Conservation (phyloP, 2,329 filamentous ascomycete species). For the Venturia aucupariae region DNA sequence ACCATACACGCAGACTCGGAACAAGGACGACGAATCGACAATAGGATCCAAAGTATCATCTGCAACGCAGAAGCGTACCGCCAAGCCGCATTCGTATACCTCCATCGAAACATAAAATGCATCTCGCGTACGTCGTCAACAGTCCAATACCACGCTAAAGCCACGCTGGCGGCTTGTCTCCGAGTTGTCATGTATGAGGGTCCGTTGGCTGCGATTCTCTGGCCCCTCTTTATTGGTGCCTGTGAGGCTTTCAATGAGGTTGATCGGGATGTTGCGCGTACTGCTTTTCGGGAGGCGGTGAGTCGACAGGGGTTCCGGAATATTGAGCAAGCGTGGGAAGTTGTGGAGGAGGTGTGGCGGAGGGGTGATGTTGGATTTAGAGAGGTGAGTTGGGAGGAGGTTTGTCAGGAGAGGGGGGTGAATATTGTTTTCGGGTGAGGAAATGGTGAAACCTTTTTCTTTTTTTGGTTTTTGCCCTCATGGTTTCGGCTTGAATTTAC, state of each 20-base stretch:
- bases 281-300: not conserved
- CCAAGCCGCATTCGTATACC: slow-evolving; percentile 5
- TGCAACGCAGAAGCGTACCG: slow-evolving; percentile 7
- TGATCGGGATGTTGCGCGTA: not conserved
- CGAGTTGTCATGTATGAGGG: slow-evolving; percentile 8
- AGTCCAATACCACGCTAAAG: slow-evolving; percentile 8
- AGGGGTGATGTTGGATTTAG: not conserved
- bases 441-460: too few species aligned
- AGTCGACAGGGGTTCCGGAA: not conserved
- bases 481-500: too few species aligned
- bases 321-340: slow-evolving; percentile 6
- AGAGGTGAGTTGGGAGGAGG: slow-evolving; percentile 5
- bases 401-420: not conserved
- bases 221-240: slow-evolving; percentile 7
- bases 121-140: not conserved
- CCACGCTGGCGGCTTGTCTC: not conserved
- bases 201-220: not conserved
- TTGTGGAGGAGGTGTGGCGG: slow-evolving; percentile 8
- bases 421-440: slow-evolving; percentile 1
- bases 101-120: slow-evolving; percentile 1
- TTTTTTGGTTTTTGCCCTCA: too few species aligned
- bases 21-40: not conserved
- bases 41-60: not conserved
- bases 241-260: slow-evolving; percentile 7
- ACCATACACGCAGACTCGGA: not conserved